Base-by-base conservation (phyloP, 129 eudicot species). In the Escallonia rubra region DNA sequence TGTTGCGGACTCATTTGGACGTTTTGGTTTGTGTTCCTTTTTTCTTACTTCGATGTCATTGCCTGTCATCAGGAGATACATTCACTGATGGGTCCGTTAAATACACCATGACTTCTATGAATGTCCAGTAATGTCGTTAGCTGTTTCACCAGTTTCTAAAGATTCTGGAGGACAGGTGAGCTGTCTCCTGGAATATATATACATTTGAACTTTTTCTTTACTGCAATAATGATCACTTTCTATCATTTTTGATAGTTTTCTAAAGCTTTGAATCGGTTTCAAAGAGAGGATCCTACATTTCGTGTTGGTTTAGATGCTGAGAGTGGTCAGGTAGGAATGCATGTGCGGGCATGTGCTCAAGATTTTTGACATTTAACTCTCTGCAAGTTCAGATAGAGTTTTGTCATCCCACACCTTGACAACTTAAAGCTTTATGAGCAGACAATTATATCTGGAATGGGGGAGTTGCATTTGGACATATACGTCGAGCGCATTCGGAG, bases 401-500 rank as follows among this genome's bases (percentile, higher is more conserved):
- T 62, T 34, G 23, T 63, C 72, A 16, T 56, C 41, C 15, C 8
- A 50, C 70, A 58, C 6, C 38, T 72, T 40, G 54, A 61, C 46
- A 67, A 54, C 14, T 48, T 53, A 66, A 76, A 16, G 61, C 47
- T 76, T 72, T 75, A 55, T 79, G 78, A 73, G 72, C 80, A 94
- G 99, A 94, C 99, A 62, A 94, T 94, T 58, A 94, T 94, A 54
- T 94, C 99, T 43, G 99, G 99, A 72, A 94, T 94, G 99, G 99
- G 99, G 57, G 99, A 94, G 77, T 75, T 94, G 64, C 99, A 94
- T 83, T 71, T 94, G 84, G 88, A 85, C 60, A 82, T 94, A 65
- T 94, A 94, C 44, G 97, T 94, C 65, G 97, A 94, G 79, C 97
- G 99, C 70, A 85, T 94, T 51, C 69, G 76, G 72, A 80, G 99